These are phyloP conservation scores for Verruconis gallopava DNA, from an alignment of 2,329 filamentous ascomycete genomes.

Conservation along the genomic window DNA sequence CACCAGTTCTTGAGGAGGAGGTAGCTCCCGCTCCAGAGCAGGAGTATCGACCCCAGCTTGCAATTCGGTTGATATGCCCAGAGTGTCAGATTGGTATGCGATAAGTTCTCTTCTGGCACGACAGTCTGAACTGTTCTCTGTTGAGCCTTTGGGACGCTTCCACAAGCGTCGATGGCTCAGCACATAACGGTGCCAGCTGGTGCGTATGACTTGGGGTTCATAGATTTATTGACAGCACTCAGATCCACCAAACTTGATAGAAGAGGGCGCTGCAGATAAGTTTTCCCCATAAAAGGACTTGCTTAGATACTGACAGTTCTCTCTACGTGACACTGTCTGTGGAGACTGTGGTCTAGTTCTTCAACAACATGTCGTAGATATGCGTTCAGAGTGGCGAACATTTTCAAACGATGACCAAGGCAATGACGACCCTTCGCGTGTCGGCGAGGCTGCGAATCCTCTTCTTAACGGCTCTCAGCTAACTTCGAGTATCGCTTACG, in stretches of 20 bases:
- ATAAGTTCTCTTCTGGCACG: too few relatives aligned
- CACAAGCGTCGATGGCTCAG: too few relatives aligned
- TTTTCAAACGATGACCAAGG: slow-evolving; percentile 97
- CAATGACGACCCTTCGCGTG: slow-evolving; percentile 93
- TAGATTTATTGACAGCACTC: too few relatives aligned
- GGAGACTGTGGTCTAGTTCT: slow-evolving; percentile 84
- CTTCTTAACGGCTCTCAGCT: slow-evolving; percentile 84
- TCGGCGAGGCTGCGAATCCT: slow-evolving; percentile 84
- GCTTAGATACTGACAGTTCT: too few relatives aligned
- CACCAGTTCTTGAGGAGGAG: slow-evolving; percentile 4
- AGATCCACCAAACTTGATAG: background rate
- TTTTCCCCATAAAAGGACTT: too few relatives aligned
- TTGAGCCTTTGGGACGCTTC: too few relatives aligned
- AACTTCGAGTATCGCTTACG: slow-evolving; percentile 75
- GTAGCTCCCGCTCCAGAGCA: slow-evolving; percentile 85
- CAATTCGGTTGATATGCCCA: background rate
- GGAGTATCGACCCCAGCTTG: slow-evolving; percentile 79
- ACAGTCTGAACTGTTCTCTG: too few relatives aligned
- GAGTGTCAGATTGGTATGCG: background rate
- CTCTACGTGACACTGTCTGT: slow-evolving; percentile 91
- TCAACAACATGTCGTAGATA: slow-evolving; percentile 83
- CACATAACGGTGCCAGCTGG: too few relatives aligned
- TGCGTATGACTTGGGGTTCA: too few relatives aligned
- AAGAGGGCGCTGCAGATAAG: background rate
- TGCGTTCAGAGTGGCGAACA: slow-evolving; percentile 94